phyloP scores from a whole-genome alignment of 2,329 filamentous ascomycete species.

The Fusarium goolgardi region DNA sequence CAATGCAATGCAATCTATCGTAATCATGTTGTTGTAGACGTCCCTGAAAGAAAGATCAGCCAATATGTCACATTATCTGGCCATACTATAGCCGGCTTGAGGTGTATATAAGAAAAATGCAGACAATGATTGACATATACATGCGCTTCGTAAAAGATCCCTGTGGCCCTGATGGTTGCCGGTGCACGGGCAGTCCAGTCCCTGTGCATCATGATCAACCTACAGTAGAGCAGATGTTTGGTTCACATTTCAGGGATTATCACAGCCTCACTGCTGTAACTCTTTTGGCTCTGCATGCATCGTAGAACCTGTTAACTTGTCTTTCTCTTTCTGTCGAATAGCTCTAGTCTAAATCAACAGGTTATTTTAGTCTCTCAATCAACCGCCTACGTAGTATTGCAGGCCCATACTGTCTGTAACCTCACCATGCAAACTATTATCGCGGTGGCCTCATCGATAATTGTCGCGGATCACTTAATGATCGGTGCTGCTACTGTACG shows the following conservation, averaged over 20 bases:
- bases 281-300: neutral
- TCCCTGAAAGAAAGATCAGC: neutral
- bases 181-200: neutral
- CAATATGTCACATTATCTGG: neutral
- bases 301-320: neutral
- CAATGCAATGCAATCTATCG: neutral
- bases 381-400: neutral
- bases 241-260: neutral
- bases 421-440: neutral
- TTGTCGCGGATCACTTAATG: neutral
- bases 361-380: neutral
- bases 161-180: neutral
- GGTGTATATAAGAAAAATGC: neutral
- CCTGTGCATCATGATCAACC: neutral
- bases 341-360: neutral
- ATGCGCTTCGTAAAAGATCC: constrained; percentile 3
- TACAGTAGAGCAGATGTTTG: neutral
- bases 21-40: neutral
- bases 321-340: neutral
- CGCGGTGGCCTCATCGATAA: neutral
- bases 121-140: neutral
- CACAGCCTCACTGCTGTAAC: neutral
- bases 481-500: neutral
- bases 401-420: neutral
- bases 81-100: neutral